Conservation (phyloP, 768 basidiomycete species). For the Cytidiella melzeri region DNA sequence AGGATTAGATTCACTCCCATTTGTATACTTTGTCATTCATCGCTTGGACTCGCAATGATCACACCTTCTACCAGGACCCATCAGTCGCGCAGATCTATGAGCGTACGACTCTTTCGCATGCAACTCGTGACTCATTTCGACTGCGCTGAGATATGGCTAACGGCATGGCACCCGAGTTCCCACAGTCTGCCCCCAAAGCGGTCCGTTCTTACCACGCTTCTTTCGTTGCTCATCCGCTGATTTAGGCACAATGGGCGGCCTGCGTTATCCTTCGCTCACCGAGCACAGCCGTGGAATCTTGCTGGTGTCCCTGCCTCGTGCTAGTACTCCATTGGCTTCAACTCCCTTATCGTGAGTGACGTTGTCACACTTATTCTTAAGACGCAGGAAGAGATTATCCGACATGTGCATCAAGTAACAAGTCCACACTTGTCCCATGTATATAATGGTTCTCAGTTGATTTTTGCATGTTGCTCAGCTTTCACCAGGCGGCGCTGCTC, state of each 20-base stretch:
- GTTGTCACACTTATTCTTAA: too few species aligned
- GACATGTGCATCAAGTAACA: not conserved
- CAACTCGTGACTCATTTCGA: not conserved
- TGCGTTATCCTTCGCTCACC: too few species aligned
- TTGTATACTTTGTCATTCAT: not conserved
- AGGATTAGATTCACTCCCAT: not conserved
- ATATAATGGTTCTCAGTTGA: not conserved
- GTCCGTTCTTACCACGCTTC: not conserved
- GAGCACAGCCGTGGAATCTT: too few species aligned
- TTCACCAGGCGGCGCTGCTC: too few species aligned
- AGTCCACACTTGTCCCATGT: not conserved
- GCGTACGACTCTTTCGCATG: not conserved
- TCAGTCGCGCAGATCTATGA: not conserved
- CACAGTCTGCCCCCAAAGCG: not conserved
- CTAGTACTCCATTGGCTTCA: not conserved
- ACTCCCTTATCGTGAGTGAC: not conserved
- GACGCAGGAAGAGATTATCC: too few species aligned
- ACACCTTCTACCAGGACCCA: not conserved
- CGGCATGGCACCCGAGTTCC: not conserved
- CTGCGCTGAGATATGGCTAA: not conserved
- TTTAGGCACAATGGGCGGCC: not conserved
- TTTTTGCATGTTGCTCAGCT: not conserved
- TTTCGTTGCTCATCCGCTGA: not conserved
- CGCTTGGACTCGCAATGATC: not conserved
- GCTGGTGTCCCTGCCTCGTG: not conserved